Percentiles rank a stretch among this genome's conserved stretches.
phyloP scores from a whole-genome alignment of 1,284 basidiomycete genomes.

The Marasmius oreades region DNA sequence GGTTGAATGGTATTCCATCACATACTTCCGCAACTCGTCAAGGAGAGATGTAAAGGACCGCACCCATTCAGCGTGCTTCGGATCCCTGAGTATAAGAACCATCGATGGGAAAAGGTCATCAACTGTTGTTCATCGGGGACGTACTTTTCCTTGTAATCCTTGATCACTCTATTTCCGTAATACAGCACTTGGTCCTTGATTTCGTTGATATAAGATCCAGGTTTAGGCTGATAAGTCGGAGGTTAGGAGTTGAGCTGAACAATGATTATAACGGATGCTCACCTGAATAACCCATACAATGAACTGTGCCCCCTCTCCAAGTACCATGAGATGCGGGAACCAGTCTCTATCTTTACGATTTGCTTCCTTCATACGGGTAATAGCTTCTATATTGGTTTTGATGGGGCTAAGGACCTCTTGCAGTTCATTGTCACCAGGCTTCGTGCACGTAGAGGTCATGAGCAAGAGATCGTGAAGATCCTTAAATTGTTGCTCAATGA shows the following conservation, averaged over 20 bases:
- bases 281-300: slow-evolving; percentile 93
- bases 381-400: slow-evolving; percentile 69
- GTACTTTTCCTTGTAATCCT: slow-evolving; percentile 91
- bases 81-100: slow-evolving; percentile 54
- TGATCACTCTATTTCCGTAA: slow-evolving; percentile 89
- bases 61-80: slow-evolving; percentile 90
- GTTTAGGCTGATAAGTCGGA: slow-evolving; percentile 60
- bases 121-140: slow-evolving; percentile 23
- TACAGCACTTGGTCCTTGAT: slow-evolving; percentile 89
- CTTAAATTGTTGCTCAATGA: slow-evolving; percentile 69
- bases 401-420: slow-evolving; percentile 70
- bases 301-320: slow-evolving; percentile 82
- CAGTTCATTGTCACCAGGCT: slow-evolving; percentile 68
- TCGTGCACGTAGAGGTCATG: slow-evolving; percentile 71
- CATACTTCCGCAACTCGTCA: slow-evolving; percentile 80
- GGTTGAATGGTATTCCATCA: slow-evolving; percentile 85
- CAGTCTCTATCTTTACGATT: slow-evolving; percentile 81
- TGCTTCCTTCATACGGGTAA: slow-evolving; percentile 80
- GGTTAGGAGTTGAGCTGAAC: slow-evolving; percentile 5
- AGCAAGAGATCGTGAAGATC: slow-evolving; percentile 70
- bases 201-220: slow-evolving; percentile 80
- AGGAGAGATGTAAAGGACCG: slow-evolving; percentile 70
- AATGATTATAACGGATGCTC: slow-evolving; percentile 29
- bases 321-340: slow-evolving; percentile 76
- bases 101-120: neutral